These are phyloP conservation scores for Pulveroboletus sp. DNA, from an alignment of 768 basidiomycete genomes.

Conservation along the genomic window DNA sequence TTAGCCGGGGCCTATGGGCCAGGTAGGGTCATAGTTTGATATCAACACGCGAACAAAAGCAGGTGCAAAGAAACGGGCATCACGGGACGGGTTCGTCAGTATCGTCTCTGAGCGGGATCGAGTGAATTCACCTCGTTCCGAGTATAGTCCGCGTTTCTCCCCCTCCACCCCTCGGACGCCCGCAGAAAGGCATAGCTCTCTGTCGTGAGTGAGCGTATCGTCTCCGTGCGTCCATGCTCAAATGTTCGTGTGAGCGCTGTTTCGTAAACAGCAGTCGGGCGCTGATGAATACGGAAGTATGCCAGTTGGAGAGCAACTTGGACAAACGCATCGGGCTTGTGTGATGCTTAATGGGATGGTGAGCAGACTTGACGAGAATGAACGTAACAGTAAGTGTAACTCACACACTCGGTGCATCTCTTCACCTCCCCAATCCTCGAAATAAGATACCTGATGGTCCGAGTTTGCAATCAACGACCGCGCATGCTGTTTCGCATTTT, in stretches of 20 bases:
- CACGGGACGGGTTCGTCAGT: background rate
- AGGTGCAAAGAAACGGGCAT: constrained; percentile 28
- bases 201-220: constrained; percentile 68
- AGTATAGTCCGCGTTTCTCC: background rate
- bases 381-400: constrained; percentile 21
- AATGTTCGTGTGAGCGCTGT: constrained; percentile 87
- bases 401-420: constrained; percentile 79
- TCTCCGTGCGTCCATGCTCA: constrained; percentile 85
- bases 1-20: constrained; percentile 20
- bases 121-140: constrained; percentile 12
- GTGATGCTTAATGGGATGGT: constrained; percentile 36
- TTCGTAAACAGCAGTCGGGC: constrained; percentile 88
- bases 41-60: background rate
- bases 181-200: constrained; percentile 64
- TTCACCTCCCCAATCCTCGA: constrained; percentile 74
- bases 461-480: constrained; percentile 65
- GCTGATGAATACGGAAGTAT: constrained; percentile 74
- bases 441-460: constrained; percentile 81
- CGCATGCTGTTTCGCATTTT: constrained; percentile 54
- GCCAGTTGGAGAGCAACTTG: constrained; percentile 92
- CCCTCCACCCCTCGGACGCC: constrained; percentile 18
- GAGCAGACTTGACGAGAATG: background rate
- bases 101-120: background rate
- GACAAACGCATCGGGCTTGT: constrained; percentile 78
- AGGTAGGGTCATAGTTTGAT: background rate